Percentiles rank a stretch among this genome's conserved stretches.
Conservation (phyloP, 352 stramenopile species). For the Pythium chondricola region DNA sequence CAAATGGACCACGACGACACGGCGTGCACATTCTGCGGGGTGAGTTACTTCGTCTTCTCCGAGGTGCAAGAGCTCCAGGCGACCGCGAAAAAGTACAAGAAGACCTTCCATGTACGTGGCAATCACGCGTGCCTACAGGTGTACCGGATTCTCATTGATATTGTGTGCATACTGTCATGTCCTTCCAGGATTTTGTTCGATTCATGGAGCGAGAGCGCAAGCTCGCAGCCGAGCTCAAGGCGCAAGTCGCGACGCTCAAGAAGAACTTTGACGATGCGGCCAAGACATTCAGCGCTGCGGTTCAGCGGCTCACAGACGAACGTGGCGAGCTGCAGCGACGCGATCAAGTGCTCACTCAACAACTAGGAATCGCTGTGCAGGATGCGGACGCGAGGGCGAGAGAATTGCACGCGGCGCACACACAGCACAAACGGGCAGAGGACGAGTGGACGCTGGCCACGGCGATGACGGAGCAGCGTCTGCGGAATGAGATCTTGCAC, state of each 20-base stretch:
- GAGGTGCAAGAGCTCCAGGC: conserved; percentile 74
- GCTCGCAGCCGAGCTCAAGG: conserved; percentile 29
- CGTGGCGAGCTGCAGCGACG: conserved; percentile 7
- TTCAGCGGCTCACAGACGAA: conserved; percentile 22
- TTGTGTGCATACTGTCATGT: neutral
- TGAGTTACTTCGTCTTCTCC: conserved; percentile 84
- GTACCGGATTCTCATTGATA: neutral
- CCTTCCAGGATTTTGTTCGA: conserved; percentile 43
- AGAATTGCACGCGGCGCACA: conserved; percentile 11
- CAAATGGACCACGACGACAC: conserved; percentile 61
- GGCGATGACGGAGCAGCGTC: conserved; percentile 49
- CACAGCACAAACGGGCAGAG: conserved; percentile 27
- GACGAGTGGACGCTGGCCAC: conserved; percentile 31
- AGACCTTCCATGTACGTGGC: conserved; percentile 44
- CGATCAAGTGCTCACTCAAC: conserved; percentile 6
- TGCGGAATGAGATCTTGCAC: conserved; percentile 61
- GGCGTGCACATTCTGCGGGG: conserved; percentile 77
- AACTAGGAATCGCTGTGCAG: conserved; percentile 18
- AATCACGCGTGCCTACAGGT: neutral
- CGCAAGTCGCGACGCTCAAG: conserved; percentile 34
- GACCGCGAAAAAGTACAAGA: conserved; percentile 66
- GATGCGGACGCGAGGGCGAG: conserved; percentile 15
- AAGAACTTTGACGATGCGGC: conserved; percentile 26
- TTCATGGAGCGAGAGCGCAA: conserved; percentile 61
- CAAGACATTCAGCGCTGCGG: conserved; percentile 5